Evolutionary conservation across 441 rosid genomes (phyloP).

Genomic region (Heliophila coronopifolia): DNA sequence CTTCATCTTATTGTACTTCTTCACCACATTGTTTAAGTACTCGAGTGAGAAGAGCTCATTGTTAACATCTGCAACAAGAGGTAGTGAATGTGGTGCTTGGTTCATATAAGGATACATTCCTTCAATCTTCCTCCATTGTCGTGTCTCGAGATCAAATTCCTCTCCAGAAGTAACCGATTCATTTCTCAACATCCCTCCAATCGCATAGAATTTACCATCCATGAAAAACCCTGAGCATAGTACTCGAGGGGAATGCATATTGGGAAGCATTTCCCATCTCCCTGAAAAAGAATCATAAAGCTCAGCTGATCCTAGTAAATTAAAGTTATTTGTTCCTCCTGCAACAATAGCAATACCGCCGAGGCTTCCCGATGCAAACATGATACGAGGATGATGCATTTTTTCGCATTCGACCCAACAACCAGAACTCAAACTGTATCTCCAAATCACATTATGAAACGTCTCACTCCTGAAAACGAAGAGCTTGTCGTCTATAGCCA

Average conservation of each 20-base stretch:
- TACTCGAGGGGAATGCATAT: conserved; percentile 65
- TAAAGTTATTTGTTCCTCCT: conserved; percentile 61
- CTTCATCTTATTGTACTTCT: conserved; percentile 40
- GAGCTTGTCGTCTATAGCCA: conserved; percentile 64
- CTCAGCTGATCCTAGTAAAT: conserved; percentile 58
- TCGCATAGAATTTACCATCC: conserved; percentile 73
- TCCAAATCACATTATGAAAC: conserved; percentile 65
- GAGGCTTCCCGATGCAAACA: conserved; percentile 72
- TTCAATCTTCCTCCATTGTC: conserved; percentile 60
- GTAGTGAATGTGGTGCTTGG: conserved; percentile 62
- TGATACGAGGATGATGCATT: conserved; percentile 66
- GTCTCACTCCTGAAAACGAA: conserved; percentile 69
- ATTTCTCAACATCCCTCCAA: conserved; percentile 70
- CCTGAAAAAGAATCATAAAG: conserved; percentile 60
- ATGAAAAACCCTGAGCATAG: conserved; percentile 77
- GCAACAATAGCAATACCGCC: conserved; percentile 65
- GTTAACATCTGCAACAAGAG: conserved; percentile 49
- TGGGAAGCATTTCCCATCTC: conserved; percentile 63
- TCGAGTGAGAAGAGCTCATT: conserved; percentile 47
- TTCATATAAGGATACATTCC: conserved; percentile 77
- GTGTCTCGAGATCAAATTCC: conserved; percentile 57
- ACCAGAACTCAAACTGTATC: conserved; percentile 44
- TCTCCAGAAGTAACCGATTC: conserved; percentile 65
- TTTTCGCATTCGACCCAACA: conserved; percentile 64
- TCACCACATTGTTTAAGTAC: conserved; percentile 46